Evolutionary conservation across 2,329 filamentous ascomycete genomes (phyloP).

Genomic region (Apiospora pterosperma): DNA sequence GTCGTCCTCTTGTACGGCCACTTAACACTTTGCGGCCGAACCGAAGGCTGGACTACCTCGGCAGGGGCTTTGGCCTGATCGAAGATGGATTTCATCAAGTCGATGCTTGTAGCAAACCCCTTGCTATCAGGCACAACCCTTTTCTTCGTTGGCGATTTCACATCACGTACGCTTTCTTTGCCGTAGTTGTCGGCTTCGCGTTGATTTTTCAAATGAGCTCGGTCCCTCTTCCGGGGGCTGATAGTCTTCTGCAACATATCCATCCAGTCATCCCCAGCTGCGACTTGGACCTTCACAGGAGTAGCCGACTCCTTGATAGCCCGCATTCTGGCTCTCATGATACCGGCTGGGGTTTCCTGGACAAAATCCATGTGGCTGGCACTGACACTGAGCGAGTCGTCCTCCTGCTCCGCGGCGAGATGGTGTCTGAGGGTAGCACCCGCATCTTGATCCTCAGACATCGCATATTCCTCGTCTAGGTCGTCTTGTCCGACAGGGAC

Average conservation of each 20-base stretch:
- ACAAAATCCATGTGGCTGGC: slow-evolving; percentile 43
- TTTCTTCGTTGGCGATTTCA: slow-evolving; percentile 28
- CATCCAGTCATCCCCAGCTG: slow-evolving; percentile 82
- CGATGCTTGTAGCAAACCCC: slow-evolving; percentile 83
- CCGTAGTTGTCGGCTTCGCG: slow-evolving; percentile 59
- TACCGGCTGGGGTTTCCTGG: slow-evolving; percentile 54
- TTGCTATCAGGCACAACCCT: slow-evolving; percentile 45
- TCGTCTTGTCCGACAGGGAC: slow-evolving; percentile 62
- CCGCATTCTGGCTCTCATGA: slow-evolving; percentile 61
- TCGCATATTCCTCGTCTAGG: slow-evolving; percentile 74
- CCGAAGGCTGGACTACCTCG: slow-evolving; percentile 49
- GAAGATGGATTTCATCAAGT: slow-evolving; percentile 94
- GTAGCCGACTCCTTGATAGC: slow-evolving; percentile 58
- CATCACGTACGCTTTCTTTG: slow-evolving; percentile 22
- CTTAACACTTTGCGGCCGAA: slow-evolving; percentile 67
- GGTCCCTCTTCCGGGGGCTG: slow-evolving; percentile 89
- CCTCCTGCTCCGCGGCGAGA: slow-evolving; percentile 71
- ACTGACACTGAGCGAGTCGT: slow-evolving; percentile 53
- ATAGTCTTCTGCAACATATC: slow-evolving; percentile 92
- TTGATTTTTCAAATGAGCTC: slow-evolving; percentile 62
- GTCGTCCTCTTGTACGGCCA: slow-evolving; percentile 85
- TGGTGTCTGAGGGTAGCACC: slow-evolving; percentile 71
- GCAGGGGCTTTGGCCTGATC: slow-evolving; percentile 63
- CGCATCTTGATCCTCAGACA: slow-evolving; percentile 67
- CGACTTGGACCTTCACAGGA: slow-evolving; percentile 57